Evolutionary conservation across 2,329 filamentous ascomycete genomes (phyloP).

Genomic region (Hypomyces perniciosus): DNA sequence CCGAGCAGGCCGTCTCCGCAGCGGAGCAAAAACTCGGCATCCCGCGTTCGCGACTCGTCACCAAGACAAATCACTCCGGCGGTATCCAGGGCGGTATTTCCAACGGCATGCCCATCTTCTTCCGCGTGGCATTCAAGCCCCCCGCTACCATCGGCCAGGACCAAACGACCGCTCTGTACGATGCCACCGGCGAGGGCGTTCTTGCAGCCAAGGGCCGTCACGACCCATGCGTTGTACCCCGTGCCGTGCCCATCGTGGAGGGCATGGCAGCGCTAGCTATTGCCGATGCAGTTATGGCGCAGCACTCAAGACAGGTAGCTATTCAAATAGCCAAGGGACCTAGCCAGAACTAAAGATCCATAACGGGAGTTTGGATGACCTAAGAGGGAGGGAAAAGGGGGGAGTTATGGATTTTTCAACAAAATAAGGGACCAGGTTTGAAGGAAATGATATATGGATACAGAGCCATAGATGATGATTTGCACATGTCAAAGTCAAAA

Average conservation of each 20-base stretch:
- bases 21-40: conserved; percentile 39
- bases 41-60: conserved; percentile 60
- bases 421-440: background rate
- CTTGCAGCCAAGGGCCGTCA: conserved; percentile 90
- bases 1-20: conserved; percentile 34
- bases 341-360: background rate
- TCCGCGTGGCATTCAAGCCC: conserved; percentile 91
- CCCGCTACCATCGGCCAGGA: conserved; percentile 88
- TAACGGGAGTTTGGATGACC: background rate
- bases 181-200: conserved; percentile 61
- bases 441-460: background rate
- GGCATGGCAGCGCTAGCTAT: conserved; percentile 84
- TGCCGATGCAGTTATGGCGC: conserved; percentile 80
- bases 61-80: conserved; percentile 90
- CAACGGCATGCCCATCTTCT: conserved; percentile 91
- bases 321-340: conserved; percentile 15
- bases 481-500: background rate
- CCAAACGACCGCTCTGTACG: conserved; percentile 79
- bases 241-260: conserved; percentile 84
- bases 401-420: background rate
- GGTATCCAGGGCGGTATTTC: conserved; percentile 94
- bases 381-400: too few relatives aligned
- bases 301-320: conserved; percentile 56
- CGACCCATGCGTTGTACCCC: conserved; percentile 86
- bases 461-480: background rate